Evolutionary conservation across 23 red algal genomes (phyloP), one percentile per base, ranked within the genome.

Genomic region (Gracilariopsis chorda): DNA sequence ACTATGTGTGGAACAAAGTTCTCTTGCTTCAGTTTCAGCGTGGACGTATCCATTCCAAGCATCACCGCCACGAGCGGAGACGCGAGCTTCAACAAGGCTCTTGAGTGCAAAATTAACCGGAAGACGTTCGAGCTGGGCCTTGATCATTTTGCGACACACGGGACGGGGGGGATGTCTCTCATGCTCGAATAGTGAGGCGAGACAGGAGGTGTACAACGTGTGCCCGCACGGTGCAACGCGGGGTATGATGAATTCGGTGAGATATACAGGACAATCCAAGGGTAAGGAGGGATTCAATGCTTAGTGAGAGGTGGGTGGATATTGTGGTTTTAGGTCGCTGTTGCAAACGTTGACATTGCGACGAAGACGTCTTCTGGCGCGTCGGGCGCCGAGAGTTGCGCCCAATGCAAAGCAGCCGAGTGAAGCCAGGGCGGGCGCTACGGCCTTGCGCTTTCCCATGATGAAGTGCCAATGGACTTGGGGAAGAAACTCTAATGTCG

Each of bases 21-120:
- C 30, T 40, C 68, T 80, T 12, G 88, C 88, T 3, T 82, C 88
- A 37, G 80, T 61, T 48, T 91, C 88, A 48, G 63, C 56, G 36
- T 41, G 40, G 7, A 55, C 45, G 48, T 91, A 91, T 59, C 45
- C 74, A 0, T 58, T 35, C 77, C 74, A 91, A 33, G 88, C 88
- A 3, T 19, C 46, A 21, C 82, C 75, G 12, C 88, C 77, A 41
- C 77, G 17, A 28, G 56, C 53, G 6, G 63, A 41, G 9, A 91
- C 88, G 21, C 88, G 68, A 40, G 36, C 88, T 42, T 91, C 88
- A 12, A 91, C 62, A 25, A 80, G 48, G 29, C 52, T 74, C 46
- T 91, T 91, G 17, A 91, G 70, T 44, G 63, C 48, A 82, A 91
- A 91, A 63, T 91, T 91, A 35, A 91, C 75, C 13, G 88, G 88